phyloP scores from a whole-genome alignment of 2,329 filamentous ascomycete genomes.

The Pyrenochaeta sp. region DNA sequence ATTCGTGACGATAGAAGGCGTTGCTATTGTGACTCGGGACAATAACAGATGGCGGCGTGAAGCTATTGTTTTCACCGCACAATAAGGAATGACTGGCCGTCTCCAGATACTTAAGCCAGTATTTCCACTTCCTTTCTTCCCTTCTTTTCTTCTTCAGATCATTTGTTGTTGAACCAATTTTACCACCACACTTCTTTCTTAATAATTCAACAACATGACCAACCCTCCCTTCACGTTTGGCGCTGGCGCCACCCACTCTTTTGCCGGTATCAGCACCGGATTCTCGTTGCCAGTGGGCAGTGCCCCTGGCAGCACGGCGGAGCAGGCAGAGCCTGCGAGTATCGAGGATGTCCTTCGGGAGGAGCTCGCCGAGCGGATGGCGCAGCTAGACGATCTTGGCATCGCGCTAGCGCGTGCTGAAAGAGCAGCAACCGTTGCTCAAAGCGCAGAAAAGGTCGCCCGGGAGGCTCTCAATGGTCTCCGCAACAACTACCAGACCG shows the following conservation, averaged over 20 bases:
- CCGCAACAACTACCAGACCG: not conserved
- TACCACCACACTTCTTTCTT: not conserved
- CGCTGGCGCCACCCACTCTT: slow-evolving; percentile 2
- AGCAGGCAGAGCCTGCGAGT: not conserved
- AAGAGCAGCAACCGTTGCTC: not conserved
- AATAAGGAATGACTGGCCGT: not conserved
- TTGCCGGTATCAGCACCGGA: not conserved
- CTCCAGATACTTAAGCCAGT: not conserved
- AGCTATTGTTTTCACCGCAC: not conserved
- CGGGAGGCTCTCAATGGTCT: not conserved
- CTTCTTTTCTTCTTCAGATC: not conserved
- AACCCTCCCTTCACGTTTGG: not conserved
- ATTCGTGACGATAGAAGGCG: not conserved
- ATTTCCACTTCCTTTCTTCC: not conserved
- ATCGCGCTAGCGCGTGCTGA: not conserved
- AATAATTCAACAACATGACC: not conserved
- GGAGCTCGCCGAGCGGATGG: not conserved
- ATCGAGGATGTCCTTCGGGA: not conserved
- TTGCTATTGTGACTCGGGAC: not conserved
- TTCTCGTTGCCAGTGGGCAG: not conserved
- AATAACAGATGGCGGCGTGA: not conserved
- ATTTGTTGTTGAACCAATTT: not conserved
- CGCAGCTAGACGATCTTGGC: not conserved
- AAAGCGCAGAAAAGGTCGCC: not conserved
- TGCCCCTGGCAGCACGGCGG: not conserved